Conservation (phyloP, 164 flowering plant genomes). For the Cinnamomum chago region DNA sequence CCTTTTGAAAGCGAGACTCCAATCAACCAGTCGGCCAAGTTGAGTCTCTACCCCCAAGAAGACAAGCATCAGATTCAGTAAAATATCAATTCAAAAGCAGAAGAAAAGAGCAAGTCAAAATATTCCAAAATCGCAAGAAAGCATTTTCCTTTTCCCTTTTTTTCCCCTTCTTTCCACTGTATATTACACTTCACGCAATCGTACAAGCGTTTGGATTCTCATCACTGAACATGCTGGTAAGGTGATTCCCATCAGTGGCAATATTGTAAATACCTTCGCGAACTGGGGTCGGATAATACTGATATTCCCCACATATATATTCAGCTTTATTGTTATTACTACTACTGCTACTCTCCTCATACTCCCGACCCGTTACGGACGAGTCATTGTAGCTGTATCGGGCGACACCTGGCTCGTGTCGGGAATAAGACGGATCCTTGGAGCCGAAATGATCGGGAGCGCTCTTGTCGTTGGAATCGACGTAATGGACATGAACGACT, state of each 20-base stretch:
- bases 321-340: neutral
- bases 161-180: neutral
- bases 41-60: neutral
- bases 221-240: slow-evolving; percentile 12
- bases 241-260: neutral
- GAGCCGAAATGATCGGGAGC: neutral
- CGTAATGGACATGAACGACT: neutral
- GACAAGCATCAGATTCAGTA: slow-evolving; percentile 8
- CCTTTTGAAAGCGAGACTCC: neutral
- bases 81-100: neutral
- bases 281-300: slow-evolving; percentile 6
- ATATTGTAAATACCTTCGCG: slow-evolving; percentile 9
- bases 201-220: slow-evolving; percentile 18
- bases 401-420: neutral
- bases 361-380: neutral
- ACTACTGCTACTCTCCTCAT: neutral
- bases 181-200: slow-evolving; percentile 1
- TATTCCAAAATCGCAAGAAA: neutral
- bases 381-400: neutral
- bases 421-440: neutral
- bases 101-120: neutral
- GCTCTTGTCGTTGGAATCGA: neutral
- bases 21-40: neutral
- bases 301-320: neutral
- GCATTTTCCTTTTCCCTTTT: slow-evolving; percentile 1